Evolutionary conservation across 306 rosid species (phyloP).

Genomic region (Cicer chorassanicum): DNA sequence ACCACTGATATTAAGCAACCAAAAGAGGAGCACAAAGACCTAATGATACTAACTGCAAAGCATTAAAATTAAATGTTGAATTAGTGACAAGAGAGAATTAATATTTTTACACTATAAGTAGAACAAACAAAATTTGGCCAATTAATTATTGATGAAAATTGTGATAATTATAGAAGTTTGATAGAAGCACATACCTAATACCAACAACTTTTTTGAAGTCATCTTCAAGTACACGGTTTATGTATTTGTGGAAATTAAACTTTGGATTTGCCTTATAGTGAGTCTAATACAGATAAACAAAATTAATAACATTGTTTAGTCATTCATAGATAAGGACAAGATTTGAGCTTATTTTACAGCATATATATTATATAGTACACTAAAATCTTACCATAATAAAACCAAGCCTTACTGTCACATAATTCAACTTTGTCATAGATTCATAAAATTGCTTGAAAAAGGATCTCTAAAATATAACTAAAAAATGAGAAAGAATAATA

Average conservation of each 20-base stretch:
- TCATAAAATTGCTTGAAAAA: slow-evolving; percentile 86
- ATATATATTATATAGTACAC: background rate
- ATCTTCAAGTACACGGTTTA: slow-evolving; percentile 91
- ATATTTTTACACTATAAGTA: background rate
- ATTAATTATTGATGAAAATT: slow-evolving; percentile 13
- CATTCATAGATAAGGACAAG: background rate
- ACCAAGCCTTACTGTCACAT: slow-evolving; percentile 77
- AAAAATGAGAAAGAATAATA: too few species aligned
- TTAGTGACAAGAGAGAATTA: slow-evolving; percentile 28
- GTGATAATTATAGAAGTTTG: slow-evolving; percentile 34
- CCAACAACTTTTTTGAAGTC: slow-evolving; percentile 91
- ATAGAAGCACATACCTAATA: slow-evolving; percentile 65
- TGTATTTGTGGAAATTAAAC: slow-evolving; percentile 85
- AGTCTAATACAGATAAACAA: slow-evolving; percentile 57
- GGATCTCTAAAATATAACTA: slow-evolving; percentile 60
- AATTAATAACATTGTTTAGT: background rate
- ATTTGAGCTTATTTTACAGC: background rate
- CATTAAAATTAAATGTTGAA: slow-evolving; percentile 35
- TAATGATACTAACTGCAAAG: slow-evolving; percentile 90
- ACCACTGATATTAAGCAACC: slow-evolving; percentile 82
- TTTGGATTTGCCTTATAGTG: slow-evolving; percentile 76
- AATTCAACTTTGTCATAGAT: slow-evolving; percentile 80
- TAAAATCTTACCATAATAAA: slow-evolving; percentile 73
- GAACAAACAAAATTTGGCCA: background rate
- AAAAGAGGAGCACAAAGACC: slow-evolving; percentile 81